Percentiles rank a stretch among this genome's conserved stretches.
phyloP scores from a whole-genome alignment of 73 alveolate species.

The Tetrahymena malaccensis region DNA sequence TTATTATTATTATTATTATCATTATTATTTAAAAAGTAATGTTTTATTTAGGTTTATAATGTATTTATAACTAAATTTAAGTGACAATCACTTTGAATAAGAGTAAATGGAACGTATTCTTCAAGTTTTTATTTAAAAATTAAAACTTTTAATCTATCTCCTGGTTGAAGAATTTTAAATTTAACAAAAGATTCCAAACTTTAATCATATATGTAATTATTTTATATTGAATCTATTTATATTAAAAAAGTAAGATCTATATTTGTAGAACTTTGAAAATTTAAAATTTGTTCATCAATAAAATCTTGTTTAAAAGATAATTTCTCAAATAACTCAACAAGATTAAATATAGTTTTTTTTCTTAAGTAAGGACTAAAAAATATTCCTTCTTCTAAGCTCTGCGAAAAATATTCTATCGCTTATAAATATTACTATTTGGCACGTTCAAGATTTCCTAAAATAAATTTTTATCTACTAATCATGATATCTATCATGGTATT shows the following conservation, averaged over 20 bases:
- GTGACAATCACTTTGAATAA: not conserved
- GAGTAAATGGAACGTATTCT: not conserved
- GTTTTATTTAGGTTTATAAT: too few species aligned
- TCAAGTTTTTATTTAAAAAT: not conserved
- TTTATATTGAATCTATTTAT: not conserved
- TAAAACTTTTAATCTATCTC: not conserved
- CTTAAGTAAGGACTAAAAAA: not conserved
- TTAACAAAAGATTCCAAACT: not conserved
- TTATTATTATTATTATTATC: too few species aligned
- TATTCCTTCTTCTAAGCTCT: not conserved
- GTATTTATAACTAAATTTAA: not conserved
- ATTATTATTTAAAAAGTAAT: too few species aligned
- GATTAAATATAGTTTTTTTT: not conserved
- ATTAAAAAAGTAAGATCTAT: not conserved
- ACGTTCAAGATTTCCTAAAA: not conserved
- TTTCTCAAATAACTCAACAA: not conserved
- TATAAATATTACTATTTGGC: too few species aligned
- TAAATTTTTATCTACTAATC: not conserved
- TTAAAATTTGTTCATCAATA: not conserved
- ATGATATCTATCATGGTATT: not conserved
- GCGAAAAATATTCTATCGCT: not conserved
- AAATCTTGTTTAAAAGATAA: not conserved
- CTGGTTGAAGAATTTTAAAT: not conserved
- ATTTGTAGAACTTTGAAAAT: not conserved
- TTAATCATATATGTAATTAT: not conserved